These are phyloP conservation scores for Aspergillus brasiliensis DNA, from an alignment of 2,329 filamentous ascomycete genomes.

Conservation along the genomic window DNA sequence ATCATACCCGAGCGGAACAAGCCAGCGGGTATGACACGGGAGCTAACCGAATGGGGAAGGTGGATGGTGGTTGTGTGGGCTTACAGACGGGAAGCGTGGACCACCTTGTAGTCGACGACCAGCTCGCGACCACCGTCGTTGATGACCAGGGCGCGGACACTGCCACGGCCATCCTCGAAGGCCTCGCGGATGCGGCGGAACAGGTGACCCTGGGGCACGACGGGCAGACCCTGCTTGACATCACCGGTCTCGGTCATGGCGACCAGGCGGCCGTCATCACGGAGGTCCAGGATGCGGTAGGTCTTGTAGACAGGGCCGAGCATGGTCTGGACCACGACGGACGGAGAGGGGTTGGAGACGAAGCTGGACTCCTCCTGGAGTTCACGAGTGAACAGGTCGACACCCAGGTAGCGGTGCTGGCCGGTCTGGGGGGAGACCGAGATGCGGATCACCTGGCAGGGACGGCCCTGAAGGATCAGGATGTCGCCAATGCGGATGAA, in stretches of 20 bases:
- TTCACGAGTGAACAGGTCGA: slow-evolving; percentile 99
- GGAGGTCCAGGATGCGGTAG: slow-evolving; percentile 98
- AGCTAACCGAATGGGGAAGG: slow-evolving; percentile 17
- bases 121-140: slow-evolving; percentile 91
- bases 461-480: slow-evolving; percentile 96
- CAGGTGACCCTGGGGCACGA: slow-evolving; percentile 93
- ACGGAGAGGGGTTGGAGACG: slow-evolving; percentile 94
- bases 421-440: slow-evolving; percentile 96
- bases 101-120: slow-evolving; percentile 97
- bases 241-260: slow-evolving; percentile 99
- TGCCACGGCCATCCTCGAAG: slow-evolving; percentile 90
- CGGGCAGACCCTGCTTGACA: slow-evolving; percentile 91
- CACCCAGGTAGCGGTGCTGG: slow-evolving; percentile 99
- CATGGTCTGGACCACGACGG: slow-evolving; percentile 99
- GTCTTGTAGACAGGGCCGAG: slow-evolving; percentile 99
- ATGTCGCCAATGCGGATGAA: slow-evolving; percentile 99
- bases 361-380: slow-evolving; percentile 98
- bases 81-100: slow-evolving; percentile 74
- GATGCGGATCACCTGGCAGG: slow-evolving; percentile 99
- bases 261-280: slow-evolving; percentile 77
- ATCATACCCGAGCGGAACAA: slow-evolving; percentile 3
- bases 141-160: slow-evolving; percentile 93
- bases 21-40: slow-evolving; percentile 1
- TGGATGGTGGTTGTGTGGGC: slow-evolving; percentile 14
- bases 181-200: slow-evolving; percentile 76